A percentile compares a stretch with the other conserved stretches of the same genome.
phyloP scores from a whole-genome alignment of 345 rosid genomes.

The Clausena lansium region DNA sequence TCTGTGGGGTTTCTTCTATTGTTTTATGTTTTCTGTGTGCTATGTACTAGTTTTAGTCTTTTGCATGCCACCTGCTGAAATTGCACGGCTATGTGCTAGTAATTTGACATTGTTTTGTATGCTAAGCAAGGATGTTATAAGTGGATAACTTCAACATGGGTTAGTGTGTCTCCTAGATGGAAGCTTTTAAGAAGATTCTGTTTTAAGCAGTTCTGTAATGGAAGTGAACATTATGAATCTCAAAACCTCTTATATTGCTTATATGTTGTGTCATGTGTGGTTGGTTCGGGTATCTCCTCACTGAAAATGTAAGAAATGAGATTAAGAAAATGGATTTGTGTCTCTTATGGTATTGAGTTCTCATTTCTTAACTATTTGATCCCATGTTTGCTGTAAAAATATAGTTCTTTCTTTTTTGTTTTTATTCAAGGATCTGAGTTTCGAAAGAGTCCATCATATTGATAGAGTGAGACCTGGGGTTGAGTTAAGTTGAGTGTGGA shows the following conservation, averaged over 20 bases:
- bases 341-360: not conserved
- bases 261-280: not conserved
- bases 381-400: not conserved
- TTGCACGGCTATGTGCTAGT: not conserved
- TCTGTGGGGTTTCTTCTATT: not conserved
- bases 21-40: not conserved
- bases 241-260: not conserved
- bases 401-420: not conserved
- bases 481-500: not conserved
- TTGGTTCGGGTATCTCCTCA: not conserved
- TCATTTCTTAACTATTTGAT: not conserved
- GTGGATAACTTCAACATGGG: not conserved
- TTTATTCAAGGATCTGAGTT: not conserved
- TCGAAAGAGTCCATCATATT: not conserved
- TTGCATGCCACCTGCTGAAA: not conserved
- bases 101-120: not conserved
- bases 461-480: not conserved
- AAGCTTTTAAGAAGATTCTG: not conserved
- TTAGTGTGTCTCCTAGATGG: not conserved
- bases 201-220: not conserved
- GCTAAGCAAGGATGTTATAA: not conserved
- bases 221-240: not conserved
- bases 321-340: not conserved
- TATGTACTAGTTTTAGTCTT: not conserved
- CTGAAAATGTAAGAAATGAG: not conserved